Evolutionary conservation across 495 filamentous ascomycete species (phyloP), one percentile per base, ranked within the genome.

Genomic region (Neurospora sp.): DNA sequence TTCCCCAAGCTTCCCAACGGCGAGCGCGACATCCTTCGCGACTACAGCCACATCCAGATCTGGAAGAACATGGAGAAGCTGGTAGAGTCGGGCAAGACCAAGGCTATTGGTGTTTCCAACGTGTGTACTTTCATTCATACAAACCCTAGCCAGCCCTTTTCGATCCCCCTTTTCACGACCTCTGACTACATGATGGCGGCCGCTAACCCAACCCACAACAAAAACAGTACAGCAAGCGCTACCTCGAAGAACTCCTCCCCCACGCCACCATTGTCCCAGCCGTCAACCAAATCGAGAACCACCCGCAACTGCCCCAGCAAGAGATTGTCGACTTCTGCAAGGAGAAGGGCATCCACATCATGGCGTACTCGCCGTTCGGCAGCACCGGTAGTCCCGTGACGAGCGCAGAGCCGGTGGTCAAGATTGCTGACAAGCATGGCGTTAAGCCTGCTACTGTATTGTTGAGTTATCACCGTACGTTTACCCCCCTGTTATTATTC

Each of bases 231-330:
- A 92, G 90, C 79, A 85, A 87, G 70, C 82, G 83, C 70, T 94
- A 90, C 78, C 86, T 97, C 1, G 87, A 94, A 79, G 82, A 94
- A 78, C 84, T 96, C 53, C 87, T 96, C 8, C 84, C 88, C 4
- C 83, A 91, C 69, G 88, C 87, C 69, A 86, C 82, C 40, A 82
- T 94, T 48, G 79, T 90, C 1, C 94, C 94, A 12, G 93, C 93
- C n/a, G 91, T 89, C 74, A 96, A 96, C 84, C 93, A 96, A 88
- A 94, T 96, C 78, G 94, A 97, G 84, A 94, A 94, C 83, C 92
- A 94, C 84, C 91, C 91, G 16, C 87, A 85, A 6, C 87, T 96
- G n/a, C 93, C 93, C 1, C 93, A 96, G 84, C 90, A 94, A 81
- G 92, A 96, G 76, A 91, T 94, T 76, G 90, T 93, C 42, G 91